Conservation (phyloP, 768 basidiomycete species). For the Gymnopilus junonius region DNA sequence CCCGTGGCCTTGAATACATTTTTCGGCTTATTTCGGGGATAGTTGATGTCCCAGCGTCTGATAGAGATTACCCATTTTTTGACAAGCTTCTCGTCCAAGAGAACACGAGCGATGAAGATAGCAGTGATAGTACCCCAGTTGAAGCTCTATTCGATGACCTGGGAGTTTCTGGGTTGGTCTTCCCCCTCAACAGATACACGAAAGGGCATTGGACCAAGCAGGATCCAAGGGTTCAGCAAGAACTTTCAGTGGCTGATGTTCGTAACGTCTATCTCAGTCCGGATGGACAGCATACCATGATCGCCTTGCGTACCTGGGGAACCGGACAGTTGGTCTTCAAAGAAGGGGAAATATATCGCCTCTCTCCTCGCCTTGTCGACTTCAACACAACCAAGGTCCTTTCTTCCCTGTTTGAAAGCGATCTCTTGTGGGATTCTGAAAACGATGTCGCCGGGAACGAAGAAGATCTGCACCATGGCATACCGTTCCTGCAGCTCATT, state of each 20-base stretch:
- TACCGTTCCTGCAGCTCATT: slow-evolving; percentile 51
- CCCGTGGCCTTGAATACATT: slow-evolving; percentile 34
- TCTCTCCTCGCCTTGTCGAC: slow-evolving; percentile 55
- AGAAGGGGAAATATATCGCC: slow-evolving; percentile 42
- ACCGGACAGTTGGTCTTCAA: slow-evolving; percentile 31
- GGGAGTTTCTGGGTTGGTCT: slow-evolving; percentile 45
- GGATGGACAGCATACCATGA: slow-evolving; percentile 35
- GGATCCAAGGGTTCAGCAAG: slow-evolving; percentile 39
- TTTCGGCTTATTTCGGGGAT: slow-evolving; percentile 48
- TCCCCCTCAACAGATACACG: slow-evolving; percentile 46
- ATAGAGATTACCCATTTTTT: slow-evolving; percentile 46
- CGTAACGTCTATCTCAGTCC: slow-evolving; percentile 38
- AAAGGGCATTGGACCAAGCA: slow-evolving; percentile 42
- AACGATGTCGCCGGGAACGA: slow-evolving; percentile 6
- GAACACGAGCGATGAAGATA: slow-evolving; percentile 23
- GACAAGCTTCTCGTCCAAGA: slow-evolving; percentile 50
- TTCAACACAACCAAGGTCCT: slow-evolving; percentile 55
- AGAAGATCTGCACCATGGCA: slow-evolving; percentile 20
- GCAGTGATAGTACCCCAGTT: slow-evolving; percentile 38
- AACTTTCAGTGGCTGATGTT: slow-evolving; percentile 45
- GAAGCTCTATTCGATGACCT: slow-evolving; percentile 57
- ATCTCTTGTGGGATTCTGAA: slow-evolving; percentile 38
- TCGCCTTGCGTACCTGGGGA: slow-evolving; percentile 44
- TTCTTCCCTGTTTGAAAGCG: slow-evolving; percentile 49
- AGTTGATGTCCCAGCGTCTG: slow-evolving; percentile 42